Conservation (phyloP, 345 rosid species). For the Bruguiera gymnorhiza region DNA sequence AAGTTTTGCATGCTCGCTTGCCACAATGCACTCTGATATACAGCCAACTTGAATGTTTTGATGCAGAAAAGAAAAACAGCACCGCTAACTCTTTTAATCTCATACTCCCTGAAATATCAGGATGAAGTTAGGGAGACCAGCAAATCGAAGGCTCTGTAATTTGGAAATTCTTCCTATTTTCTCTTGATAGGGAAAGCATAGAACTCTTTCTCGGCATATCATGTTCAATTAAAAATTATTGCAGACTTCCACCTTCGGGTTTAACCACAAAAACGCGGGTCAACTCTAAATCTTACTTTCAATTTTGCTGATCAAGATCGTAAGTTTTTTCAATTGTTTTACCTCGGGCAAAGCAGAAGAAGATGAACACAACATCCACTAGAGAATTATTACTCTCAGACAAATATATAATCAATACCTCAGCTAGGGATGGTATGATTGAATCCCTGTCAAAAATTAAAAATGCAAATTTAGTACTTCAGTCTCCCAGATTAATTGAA, state of each 20-base stretch:
- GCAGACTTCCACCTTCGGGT: neutral
- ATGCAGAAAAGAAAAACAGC: conserved; percentile 3
- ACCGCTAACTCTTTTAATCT: conserved; percentile 2
- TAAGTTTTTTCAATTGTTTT: neutral
- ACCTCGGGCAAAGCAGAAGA: neutral
- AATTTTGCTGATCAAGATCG: too few relatives aligned
- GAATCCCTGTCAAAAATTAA: conserved; percentile 56
- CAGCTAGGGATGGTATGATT: conserved; percentile 44
- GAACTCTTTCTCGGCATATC: too few relatives aligned
- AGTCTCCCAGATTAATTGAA: conserved; percentile 8
- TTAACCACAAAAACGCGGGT: neutral
- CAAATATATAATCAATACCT: conserved; percentile 38
- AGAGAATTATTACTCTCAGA: neutral
- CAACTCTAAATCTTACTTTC: neutral
- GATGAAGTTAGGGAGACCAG: neutral
- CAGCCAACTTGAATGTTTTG: conserved; percentile 8
- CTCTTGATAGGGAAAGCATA: too few relatives aligned
- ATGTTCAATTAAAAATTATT: neutral
- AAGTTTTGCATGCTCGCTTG: conserved; percentile 16
- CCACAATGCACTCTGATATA: conserved; percentile 1
- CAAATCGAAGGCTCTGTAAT: too few relatives aligned
- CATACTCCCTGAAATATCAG: conserved; percentile 27
- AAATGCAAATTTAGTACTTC: conserved; percentile 9
- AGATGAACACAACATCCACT: neutral
- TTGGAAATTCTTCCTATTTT: neutral